Conservation (phyloP, 139 green algal genomes). For the Chlamydomonas eustigma region DNA sequence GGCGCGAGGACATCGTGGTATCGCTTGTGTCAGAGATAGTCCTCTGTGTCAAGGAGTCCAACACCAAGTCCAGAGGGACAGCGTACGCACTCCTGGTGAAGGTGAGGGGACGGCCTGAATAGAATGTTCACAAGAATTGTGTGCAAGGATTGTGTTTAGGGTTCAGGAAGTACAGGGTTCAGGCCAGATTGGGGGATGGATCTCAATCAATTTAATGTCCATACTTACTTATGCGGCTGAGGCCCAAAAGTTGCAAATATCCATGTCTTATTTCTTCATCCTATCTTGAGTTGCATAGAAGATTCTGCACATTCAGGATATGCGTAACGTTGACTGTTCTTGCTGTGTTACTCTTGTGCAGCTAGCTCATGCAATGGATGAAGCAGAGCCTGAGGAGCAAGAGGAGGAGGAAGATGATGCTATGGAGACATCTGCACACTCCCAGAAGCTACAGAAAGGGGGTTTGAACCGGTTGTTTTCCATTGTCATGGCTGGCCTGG, state of each 20-base stretch:
- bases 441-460: no score
- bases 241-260: no score
- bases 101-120: constrained; percentile 25
- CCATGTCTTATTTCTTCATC: no score
- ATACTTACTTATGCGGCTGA: no score
- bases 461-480: constrained; percentile 71
- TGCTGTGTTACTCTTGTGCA: neutral
- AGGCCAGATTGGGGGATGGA: no score
- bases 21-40: constrained; percentile 84
- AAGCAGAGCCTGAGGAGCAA: constrained; percentile 1
- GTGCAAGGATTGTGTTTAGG: no score
- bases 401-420: neutral
- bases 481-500: constrained; percentile 80
- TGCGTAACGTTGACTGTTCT: no score
- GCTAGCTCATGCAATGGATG: constrained; percentile 27
- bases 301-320: no score
- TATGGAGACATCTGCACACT: constrained; percentile 3
- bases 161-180: no score
- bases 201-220: no score
- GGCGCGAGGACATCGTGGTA: neutral
- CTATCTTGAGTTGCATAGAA: no score
- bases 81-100: constrained; percentile 89
- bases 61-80: constrained; percentile 72
- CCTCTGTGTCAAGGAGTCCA: constrained; percentile 91
- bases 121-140: no score